These are phyloP conservation scores for Picochlorum costavermella DNA, from an alignment of 139 green algal genomes.

Conservation along the genomic window DNA sequence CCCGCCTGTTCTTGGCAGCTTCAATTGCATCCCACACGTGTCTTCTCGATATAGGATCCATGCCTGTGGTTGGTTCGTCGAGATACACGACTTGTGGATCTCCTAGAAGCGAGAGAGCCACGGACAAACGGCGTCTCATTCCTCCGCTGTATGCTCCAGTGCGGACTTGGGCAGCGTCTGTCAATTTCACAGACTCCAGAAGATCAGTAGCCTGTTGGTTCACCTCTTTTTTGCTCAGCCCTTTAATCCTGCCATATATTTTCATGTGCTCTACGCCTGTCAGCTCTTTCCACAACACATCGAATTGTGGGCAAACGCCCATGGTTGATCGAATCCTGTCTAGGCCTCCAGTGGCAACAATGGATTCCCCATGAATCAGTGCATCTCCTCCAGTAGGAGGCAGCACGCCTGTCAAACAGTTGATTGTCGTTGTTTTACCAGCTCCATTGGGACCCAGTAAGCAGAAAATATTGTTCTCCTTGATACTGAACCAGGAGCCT, in stretches of 20 bases:
- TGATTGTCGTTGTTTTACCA: slow-evolving; percentile 86
- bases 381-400: slow-evolving; percentile 62
- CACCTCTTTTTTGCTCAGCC: not conserved
- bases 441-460: slow-evolving; percentile 63
- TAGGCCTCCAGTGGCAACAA: slow-evolving; percentile 54
- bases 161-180: slow-evolving; percentile 6
- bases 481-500: slow-evolving; percentile 72
- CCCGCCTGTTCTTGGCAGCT: slow-evolving; percentile 49
- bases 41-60: slow-evolving; percentile 83
- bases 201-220: slow-evolving; percentile 1
- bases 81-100: slow-evolving; percentile 86
- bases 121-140: slow-evolving; percentile 76
- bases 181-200: slow-evolving; percentile 51
- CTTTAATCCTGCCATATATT: slow-evolving; percentile 84
- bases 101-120: slow-evolving; percentile 86
- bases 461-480: slow-evolving; percentile 69
- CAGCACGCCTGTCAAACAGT: slow-evolving; percentile 65
- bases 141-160: slow-evolving; percentile 58
- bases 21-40: slow-evolving; percentile 93
- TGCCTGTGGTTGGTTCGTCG: slow-evolving; percentile 87
- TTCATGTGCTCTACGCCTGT: slow-evolving; percentile 81
- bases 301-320: slow-evolving; percentile 91
- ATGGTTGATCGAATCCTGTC: slow-evolving; percentile 63
- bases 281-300: slow-evolving; percentile 88
- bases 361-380: slow-evolving; percentile 62